These are phyloP conservation scores for Trametes maxima DNA, from an alignment of 768 basidiomycete genomes.

Conservation along the genomic window DNA sequence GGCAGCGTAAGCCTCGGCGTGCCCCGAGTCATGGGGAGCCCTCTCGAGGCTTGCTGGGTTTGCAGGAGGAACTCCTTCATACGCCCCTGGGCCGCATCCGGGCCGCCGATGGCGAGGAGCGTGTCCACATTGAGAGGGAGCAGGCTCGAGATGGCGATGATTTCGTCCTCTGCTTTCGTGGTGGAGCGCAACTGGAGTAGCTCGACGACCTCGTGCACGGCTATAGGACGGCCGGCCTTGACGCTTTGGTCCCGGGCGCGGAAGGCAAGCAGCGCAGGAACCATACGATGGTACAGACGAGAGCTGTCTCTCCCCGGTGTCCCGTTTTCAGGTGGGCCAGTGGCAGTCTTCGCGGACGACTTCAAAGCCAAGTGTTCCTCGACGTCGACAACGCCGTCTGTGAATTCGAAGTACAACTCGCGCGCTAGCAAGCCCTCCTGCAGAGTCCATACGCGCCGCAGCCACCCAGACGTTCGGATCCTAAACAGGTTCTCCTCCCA, in stretches of 20 bases:
- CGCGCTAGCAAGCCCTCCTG: constrained; percentile 18
- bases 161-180: constrained; percentile 10
- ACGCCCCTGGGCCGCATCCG: constrained; percentile 5
- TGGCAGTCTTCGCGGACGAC: no score
- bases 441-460: constrained; percentile 18
- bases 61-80: constrained; percentile 10
- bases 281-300: not conserved
- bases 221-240: not conserved
- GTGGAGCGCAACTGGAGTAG: constrained; percentile 7
- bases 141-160: constrained; percentile 8
- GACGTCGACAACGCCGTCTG: constrained; percentile 8
- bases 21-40: not conserved
- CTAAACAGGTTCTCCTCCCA: constrained; percentile 10
- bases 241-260: not conserved
- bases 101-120: constrained; percentile 1
- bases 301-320: not conserved
- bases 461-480: constrained; percentile 13
- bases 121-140: not conserved
- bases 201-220: not conserved
- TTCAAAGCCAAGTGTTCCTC: not conserved
- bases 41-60: not conserved
- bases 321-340: not conserved
- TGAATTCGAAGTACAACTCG: constrained; percentile 18
- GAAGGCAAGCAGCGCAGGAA: not conserved
- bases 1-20: not conserved